Evolutionary conservation across 805 yeast species (phyloP), one percentile per base, ranked within the genome.

Genomic region (Naumovozyma dairenensis): DNA sequence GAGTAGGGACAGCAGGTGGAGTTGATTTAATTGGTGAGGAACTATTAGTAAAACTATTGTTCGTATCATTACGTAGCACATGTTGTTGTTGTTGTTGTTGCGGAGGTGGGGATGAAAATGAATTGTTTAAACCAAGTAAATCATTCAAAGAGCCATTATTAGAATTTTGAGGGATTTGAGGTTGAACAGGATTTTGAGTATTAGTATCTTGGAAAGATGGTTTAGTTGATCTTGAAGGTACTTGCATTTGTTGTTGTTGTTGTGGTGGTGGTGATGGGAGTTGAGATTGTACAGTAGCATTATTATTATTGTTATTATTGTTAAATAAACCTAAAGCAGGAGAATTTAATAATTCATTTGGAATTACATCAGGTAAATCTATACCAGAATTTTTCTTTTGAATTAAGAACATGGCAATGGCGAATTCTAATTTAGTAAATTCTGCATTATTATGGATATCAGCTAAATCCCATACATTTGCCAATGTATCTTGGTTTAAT

Each of bases 391-490:
- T 66, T 49, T 73, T 80, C 58, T 80, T 82, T 59, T 86, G 93
- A 6, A 92, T 92, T 44, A 92, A 70, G 53, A 79, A 89, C 84
- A 92, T 80, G 13, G 97, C 96, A 51, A 92, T 79, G 3, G 93
- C 77, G 57, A 92, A 92, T 56, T 92, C 98, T 43, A 74, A 67
- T 48, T 71, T 74, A 31, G 83, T 69, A 51, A 92, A 85, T 27
- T 70, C 70, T 17, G 96, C 96, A 28, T 82, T 74, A 57, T 85
- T 85, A 45, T 83, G 80, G 41, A 85, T 70, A 55, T 92, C 96
- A 7, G 97, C 75, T 45, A 92, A 67, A 59, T 92, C 98, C 99
- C 99, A 92, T 28, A 89, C 77, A 16, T 74, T 63, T 2, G 97
- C 98, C 42, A 92, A 69, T 15, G 74, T 77, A 33, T 83, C 87